Conservation (phyloP, 2,329 filamentous ascomycete genomes). For the Calonectria fujianensis region DNA sequence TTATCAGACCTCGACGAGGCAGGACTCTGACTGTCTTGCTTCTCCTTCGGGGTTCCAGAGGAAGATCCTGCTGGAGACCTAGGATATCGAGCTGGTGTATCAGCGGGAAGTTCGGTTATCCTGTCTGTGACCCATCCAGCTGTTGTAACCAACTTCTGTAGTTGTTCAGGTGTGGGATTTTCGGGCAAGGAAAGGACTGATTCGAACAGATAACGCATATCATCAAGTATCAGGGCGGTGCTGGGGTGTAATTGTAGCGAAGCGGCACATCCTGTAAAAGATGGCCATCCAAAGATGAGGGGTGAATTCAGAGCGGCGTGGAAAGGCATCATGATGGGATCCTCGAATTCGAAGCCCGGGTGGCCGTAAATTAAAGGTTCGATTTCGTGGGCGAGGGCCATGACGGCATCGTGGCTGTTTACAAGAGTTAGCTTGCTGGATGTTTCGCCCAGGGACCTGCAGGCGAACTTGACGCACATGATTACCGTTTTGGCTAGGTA, state of each 20-base stretch:
- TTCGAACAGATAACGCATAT: conserved; percentile 69
- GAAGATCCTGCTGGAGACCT: conserved; percentile 43
- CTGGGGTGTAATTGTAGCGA: conserved; percentile 66
- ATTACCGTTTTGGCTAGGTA: conserved; percentile 69
- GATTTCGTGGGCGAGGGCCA: conserved; percentile 69
- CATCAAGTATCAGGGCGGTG: conserved; percentile 71
- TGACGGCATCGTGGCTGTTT: conserved; percentile 67
- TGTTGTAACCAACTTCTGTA: conserved; percentile 62
- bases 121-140: conserved; percentile 64
- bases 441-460: neutral
- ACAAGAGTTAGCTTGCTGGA: conserved; percentile 42
- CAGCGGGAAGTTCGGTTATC: conserved; percentile 60
- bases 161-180: conserved; percentile 59
- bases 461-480: conserved; percentile 60
- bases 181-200: conserved; percentile 64
- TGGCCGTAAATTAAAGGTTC: conserved; percentile 64
- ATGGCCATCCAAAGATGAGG: conserved; percentile 64
- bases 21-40: conserved; percentile 39
- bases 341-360: conserved; percentile 64
- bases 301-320: conserved; percentile 69
- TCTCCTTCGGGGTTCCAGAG: conserved; percentile 39
- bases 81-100: conserved; percentile 46
- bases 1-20: conserved; percentile 43
- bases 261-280: conserved; percentile 65
- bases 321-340: conserved; percentile 62